Evolutionary conservation across 164 flowering plant genomes (phyloP).

Genomic region (Vitis rupestris): DNA sequence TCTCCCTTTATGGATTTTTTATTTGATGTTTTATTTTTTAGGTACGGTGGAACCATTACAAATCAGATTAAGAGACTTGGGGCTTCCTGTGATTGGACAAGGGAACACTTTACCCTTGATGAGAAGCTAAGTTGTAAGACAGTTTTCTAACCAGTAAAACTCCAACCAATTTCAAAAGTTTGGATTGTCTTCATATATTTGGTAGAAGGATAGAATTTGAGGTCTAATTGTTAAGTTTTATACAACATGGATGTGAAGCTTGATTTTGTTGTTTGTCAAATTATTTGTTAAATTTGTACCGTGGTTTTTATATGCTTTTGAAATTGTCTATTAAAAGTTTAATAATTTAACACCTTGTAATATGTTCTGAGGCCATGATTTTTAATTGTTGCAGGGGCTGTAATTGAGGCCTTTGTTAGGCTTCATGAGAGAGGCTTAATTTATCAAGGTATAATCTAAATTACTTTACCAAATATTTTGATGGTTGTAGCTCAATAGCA

Average conservation of each 20-base stretch:
- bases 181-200: neutral
- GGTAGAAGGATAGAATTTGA: neutral
- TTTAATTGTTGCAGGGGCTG: slow-evolving; percentile 70
- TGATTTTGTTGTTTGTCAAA: neutral
- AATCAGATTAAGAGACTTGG: slow-evolving; percentile 94
- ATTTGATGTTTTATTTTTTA: slow-evolving; percentile 18
- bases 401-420: slow-evolving; percentile 82
- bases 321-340: too few species aligned
- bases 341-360: neutral
- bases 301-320: neutral
- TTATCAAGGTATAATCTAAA: slow-evolving; percentile 72
- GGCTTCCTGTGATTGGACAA: slow-evolving; percentile 96
- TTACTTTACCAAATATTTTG: neutral
- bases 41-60: slow-evolving; percentile 93
- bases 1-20: neutral
- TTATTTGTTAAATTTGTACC: neutral
- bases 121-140: slow-evolving; percentile 96
- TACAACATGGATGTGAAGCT: too few species aligned
- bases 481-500: neutral
- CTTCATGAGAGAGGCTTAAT: slow-evolving; percentile 95
- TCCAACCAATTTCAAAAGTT: neutral
- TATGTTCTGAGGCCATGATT: slow-evolving; percentile 21
- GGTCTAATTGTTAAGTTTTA: neutral
- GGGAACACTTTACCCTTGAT: slow-evolving; percentile 94
- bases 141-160: slow-evolving; percentile 29